phyloP scores from a whole-genome alignment of 768 basidiomycete genomes.

The Rhodotorula graminis region DNA sequence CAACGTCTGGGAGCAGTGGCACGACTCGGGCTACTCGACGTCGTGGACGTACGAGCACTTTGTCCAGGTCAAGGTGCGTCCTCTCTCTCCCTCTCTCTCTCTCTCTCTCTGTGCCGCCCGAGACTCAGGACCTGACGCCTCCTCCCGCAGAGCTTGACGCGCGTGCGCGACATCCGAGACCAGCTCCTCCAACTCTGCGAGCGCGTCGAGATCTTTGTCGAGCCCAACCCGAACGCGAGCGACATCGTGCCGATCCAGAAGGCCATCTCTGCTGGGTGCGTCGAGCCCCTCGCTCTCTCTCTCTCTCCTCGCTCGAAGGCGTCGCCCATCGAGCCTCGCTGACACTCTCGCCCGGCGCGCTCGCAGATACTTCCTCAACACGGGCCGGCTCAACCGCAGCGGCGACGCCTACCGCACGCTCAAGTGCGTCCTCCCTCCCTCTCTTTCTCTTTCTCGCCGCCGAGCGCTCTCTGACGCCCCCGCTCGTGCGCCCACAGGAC shows the following conservation, averaged over 20 bases:
- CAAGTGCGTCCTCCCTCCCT: slow-evolving; percentile 47
- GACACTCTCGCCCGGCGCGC: background rate
- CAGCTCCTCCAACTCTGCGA: slow-evolving; percentile 94
- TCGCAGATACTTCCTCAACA: slow-evolving; percentile 37
- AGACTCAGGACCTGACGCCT: too few species aligned
- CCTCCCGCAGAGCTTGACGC: slow-evolving; percentile 70
- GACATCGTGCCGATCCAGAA: slow-evolving; percentile 92
- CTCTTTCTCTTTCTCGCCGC: background rate
- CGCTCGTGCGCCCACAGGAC: slow-evolving; percentile 15
- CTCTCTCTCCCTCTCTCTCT: too few species aligned
- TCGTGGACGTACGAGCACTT: slow-evolving; percentile 85
- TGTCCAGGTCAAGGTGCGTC: slow-evolving; percentile 34
- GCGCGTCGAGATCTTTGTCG: slow-evolving; percentile 86
- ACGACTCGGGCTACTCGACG: slow-evolving; percentile 92
- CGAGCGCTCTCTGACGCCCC: background rate
- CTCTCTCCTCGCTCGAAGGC: background rate
- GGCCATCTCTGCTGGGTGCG: slow-evolving; percentile 71
- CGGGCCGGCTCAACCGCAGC: slow-evolving; percentile 89
- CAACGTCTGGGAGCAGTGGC: slow-evolving; percentile 99
- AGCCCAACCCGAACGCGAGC: slow-evolving; percentile 81
- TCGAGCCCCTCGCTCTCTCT: too few species aligned
- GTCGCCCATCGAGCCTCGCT: background rate
- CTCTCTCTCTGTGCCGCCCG: too few species aligned
- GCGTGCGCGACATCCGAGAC: slow-evolving; percentile 86
- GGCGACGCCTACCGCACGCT: slow-evolving; percentile 96